Conservation (phyloP, 208 protist genomes). For the Leishmania martiniquensis region DNA sequence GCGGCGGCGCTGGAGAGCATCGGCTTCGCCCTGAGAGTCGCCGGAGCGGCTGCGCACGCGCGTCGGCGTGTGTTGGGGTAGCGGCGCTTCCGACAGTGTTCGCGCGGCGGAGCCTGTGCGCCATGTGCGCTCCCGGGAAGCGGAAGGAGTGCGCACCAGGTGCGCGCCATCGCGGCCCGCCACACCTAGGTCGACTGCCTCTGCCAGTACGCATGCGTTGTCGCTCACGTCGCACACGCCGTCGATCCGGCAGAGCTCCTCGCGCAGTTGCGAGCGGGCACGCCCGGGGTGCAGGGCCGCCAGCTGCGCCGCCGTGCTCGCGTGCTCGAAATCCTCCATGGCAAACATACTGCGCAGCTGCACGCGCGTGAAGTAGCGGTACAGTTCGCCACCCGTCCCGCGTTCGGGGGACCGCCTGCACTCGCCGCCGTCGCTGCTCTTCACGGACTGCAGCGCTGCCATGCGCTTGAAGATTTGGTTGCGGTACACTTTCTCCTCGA, state of each 20-base stretch:
- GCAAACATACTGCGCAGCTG: conserved; percentile 88
- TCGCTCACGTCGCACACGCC: conserved; percentile 74
- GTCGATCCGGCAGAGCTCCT: conserved; percentile 21
- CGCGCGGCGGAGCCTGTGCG: neutral
- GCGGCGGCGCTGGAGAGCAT: conserved; percentile 1
- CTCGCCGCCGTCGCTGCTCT: neutral
- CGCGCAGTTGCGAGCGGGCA: conserved; percentile 27
- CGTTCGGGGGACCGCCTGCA: neutral
- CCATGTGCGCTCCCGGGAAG: neutral
- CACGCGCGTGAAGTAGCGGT: conserved; percentile 85
- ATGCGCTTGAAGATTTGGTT: conserved; percentile 97
- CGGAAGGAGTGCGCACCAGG: neutral
- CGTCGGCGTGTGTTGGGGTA: conserved; percentile 1
- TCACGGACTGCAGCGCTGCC: conserved; percentile 58
- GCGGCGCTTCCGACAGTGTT: neutral
- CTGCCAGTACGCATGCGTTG: conserved; percentile 62
- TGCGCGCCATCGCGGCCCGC: neutral
- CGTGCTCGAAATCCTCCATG: conserved; percentile 43
- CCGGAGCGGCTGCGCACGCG: conserved; percentile 8
- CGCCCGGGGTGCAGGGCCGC: conserved; percentile 52
- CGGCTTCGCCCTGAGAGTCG: neutral
- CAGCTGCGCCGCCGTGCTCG: conserved; percentile 77
- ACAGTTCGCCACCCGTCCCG: conserved; percentile 27
- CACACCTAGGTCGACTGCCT: conserved; percentile 31
- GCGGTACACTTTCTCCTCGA: conserved; percentile 99